Evolutionary conservation across 805 yeast genomes (phyloP).

Genomic region (Teunomyces pallodes): DNA sequence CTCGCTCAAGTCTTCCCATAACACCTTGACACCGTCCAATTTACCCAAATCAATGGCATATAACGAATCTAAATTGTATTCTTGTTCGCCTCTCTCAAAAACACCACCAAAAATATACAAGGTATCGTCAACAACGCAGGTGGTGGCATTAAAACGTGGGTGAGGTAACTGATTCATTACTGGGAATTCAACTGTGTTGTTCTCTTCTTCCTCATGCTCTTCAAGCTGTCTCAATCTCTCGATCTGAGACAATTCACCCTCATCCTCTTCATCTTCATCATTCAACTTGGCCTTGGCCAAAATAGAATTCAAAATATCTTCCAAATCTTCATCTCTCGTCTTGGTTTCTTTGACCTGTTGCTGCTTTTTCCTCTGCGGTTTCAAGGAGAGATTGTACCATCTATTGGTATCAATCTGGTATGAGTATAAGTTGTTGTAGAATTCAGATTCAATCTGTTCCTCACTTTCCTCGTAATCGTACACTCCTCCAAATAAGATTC

Average conservation of each 20-base stretch:
- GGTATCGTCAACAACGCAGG: constrained; percentile 81
- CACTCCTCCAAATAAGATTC: constrained; percentile 92
- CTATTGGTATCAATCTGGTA: constrained; percentile 84
- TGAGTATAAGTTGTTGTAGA: constrained; percentile 75
- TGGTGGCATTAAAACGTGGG: constrained; percentile 80
- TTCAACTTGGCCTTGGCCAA: constrained; percentile 69
- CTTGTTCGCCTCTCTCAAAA: constrained; percentile 86
- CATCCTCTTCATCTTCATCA: constrained; percentile 49
- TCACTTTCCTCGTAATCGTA: constrained; percentile 94
- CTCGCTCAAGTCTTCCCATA: constrained; percentile 83
- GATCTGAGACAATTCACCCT: constrained; percentile 32
- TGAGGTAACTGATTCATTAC: constrained; percentile 71
- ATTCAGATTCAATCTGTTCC: constrained; percentile 80
- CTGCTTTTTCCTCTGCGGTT: constrained; percentile 55
- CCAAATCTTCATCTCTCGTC: constrained; percentile 74
- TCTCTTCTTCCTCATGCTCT: constrained; percentile 40
- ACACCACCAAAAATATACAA: constrained; percentile 87
- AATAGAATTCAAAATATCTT: constrained; percentile 72
- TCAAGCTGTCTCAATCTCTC: constrained; percentile 35
- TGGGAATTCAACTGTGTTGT: constrained; percentile 48
- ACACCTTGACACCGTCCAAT: constrained; percentile 81
- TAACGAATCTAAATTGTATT: constrained; percentile 78
- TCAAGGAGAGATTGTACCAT: constrained; percentile 74
- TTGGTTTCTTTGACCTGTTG: constrained; percentile 39
- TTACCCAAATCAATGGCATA: constrained; percentile 83